Evolutionary conservation across 1,284 basidiomycete species (phyloP).

Genomic region (Ceratobasidium sp.): DNA sequence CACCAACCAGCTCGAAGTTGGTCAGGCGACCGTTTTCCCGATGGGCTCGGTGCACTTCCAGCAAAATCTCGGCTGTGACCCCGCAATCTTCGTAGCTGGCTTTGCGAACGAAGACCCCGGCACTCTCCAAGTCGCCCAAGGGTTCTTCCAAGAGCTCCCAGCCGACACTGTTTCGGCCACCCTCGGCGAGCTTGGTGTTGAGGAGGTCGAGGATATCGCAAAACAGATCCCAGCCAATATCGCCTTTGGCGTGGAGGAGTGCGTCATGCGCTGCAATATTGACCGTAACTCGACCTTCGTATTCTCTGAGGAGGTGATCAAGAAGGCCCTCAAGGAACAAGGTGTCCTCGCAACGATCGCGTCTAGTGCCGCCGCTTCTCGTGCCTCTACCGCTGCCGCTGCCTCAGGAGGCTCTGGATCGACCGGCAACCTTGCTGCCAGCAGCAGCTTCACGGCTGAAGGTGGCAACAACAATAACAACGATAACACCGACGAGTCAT

Average conservation of each 20-base stretch:
- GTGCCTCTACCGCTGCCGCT: not conserved
- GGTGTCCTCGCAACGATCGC: slow-evolving; percentile 21
- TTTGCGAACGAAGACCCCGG: slow-evolving; percentile 41
- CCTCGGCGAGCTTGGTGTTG: slow-evolving; percentile 31
- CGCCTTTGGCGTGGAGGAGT: slow-evolving; percentile 33
- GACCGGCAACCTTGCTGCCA: slow-evolving; percentile 11
- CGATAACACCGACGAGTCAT: slow-evolving; percentile 11
- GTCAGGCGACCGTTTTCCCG: slow-evolving; percentile 34
- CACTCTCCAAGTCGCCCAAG: slow-evolving; percentile 32
- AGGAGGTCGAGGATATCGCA: slow-evolving; percentile 32
- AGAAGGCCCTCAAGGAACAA: slow-evolving; percentile 25
- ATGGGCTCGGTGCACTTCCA: slow-evolving; percentile 41
- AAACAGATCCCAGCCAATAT: slow-evolving; percentile 35
- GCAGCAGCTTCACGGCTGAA: not conserved
- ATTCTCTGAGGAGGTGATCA: slow-evolving; percentile 18
- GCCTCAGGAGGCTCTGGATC: not conserved
- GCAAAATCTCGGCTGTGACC: slow-evolving; percentile 40
- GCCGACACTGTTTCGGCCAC: slow-evolving; percentile 37
- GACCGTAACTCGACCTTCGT: slow-evolving; percentile 37
- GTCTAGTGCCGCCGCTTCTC: slow-evolving; percentile 30
- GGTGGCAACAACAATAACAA: not conserved
- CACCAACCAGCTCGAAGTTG: slow-evolving; percentile 26
- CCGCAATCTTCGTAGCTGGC: slow-evolving; percentile 35
- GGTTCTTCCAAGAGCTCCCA: slow-evolving; percentile 39
- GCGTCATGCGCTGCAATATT: slow-evolving; percentile 34